Conservation (phyloP, 2,329 filamentous ascomycete genomes). For the Davidsoniella neocaledoniae region DNA sequence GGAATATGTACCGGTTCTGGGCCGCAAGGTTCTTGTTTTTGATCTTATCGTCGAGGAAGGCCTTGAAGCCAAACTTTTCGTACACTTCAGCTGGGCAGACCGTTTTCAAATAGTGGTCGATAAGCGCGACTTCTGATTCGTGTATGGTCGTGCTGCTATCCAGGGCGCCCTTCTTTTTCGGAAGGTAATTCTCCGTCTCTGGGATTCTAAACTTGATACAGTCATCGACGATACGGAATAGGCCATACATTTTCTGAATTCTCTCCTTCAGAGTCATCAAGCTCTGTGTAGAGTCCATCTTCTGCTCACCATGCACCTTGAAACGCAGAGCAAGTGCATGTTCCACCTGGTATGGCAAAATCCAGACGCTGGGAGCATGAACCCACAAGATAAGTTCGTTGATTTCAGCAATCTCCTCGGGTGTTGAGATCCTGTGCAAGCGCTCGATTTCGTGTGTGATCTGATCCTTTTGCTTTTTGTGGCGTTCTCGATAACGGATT, state of each 20-base stretch:
- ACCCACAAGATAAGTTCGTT: slow-evolving; percentile 24
- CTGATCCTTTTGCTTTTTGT: slow-evolving; percentile 19
- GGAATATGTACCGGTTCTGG: slow-evolving; percentile 18
- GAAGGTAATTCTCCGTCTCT: neutral
- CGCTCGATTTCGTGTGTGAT: slow-evolving; percentile 20
- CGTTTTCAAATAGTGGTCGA: slow-evolving; percentile 19
- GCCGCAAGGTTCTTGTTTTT: slow-evolving; percentile 8
- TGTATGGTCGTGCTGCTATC: neutral
- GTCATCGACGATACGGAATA: neutral
- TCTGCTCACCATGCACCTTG: neutral
- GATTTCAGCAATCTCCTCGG: slow-evolving; percentile 22
- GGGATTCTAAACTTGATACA: neutral
- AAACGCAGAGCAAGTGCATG: slow-evolving; percentile 7
- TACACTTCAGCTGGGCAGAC: slow-evolving; percentile 21
- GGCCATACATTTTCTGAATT: neutral
- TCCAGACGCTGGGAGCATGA: slow-evolving; percentile 16
- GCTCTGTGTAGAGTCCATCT: neutral
- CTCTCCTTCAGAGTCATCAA: slow-evolving; percentile 1
- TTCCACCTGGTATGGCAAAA: slow-evolving; percentile 18
- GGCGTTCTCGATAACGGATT: slow-evolving; percentile 18
- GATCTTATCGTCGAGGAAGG: slow-evolving; percentile 19
- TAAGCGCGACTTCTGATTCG: slow-evolving; percentile 18
- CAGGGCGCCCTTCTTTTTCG: neutral
- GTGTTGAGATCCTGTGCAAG: slow-evolving; percentile 19
- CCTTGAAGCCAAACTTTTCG: slow-evolving; percentile 19